These are phyloP conservation scores for Cladosporium sp. DNA, from an alignment of 2,329 filamentous ascomycete species.

Conservation along the genomic window DNA sequence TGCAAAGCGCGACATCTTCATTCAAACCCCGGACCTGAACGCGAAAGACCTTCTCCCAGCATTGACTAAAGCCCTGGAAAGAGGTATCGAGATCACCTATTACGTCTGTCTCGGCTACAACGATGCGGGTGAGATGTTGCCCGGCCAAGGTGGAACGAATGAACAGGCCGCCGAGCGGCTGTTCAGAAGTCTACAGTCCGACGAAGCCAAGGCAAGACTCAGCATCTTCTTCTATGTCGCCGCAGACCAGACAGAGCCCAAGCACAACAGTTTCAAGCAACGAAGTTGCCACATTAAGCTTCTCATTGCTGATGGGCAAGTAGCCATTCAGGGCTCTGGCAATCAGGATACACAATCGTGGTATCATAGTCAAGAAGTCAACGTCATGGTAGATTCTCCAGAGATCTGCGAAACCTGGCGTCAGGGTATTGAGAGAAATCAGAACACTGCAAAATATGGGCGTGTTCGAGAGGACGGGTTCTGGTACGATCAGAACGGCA, in stretches of 20 bases:
- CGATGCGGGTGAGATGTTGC: slow-evolving; percentile 69
- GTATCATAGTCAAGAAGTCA: no score
- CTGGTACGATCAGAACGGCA: no score
- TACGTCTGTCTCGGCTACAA: slow-evolving; percentile 78
- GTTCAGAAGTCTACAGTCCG: slow-evolving; percentile 45
- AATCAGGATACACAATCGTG: no score
- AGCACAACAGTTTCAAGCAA: slow-evolving; percentile 61
- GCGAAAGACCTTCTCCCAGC: slow-evolving; percentile 62
- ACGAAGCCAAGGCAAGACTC: slow-evolving; percentile 39
- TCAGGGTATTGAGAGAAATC: no score
- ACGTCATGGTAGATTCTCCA: no score
- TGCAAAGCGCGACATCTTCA: slow-evolving; percentile 66
- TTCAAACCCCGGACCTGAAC: slow-evolving; percentile 74
- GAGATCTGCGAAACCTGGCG: no score
- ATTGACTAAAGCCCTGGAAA: slow-evolving; percentile 58
- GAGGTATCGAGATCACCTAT: slow-evolving; percentile 63
- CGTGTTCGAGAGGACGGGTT: no score
- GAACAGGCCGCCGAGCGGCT: slow-evolving; percentile 63
- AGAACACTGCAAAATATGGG: no score
- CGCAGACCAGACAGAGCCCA: slow-evolving; percentile 65
- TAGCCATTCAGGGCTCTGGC: no score
- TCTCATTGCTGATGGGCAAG: slow-evolving; percentile 63
- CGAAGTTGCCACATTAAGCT: slow-evolving; percentile 73
- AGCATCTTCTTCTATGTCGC: slow-evolving; percentile 67
- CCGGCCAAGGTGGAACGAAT: slow-evolving; percentile 70